phyloP scores from a whole-genome alignment of 1,284 basidiomycete species.

The Ustilago shanxiensis region DNA sequence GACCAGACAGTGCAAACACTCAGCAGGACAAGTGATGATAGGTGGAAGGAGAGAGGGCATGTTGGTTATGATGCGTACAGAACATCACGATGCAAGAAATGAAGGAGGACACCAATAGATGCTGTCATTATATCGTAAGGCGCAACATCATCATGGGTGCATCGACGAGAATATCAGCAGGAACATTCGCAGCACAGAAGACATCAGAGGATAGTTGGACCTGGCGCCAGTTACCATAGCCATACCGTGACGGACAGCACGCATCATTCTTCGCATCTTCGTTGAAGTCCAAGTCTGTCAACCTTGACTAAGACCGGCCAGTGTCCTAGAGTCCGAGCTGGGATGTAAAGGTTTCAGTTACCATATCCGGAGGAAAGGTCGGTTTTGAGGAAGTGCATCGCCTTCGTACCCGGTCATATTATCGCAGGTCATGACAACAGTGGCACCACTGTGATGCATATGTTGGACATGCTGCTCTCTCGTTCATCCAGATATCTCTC shows the following conservation, averaged over 20 bases:
- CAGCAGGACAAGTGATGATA: conserved; percentile 1
- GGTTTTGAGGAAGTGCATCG: neutral
- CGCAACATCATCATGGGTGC: neutral
- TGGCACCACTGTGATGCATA: neutral
- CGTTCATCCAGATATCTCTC: neutral
- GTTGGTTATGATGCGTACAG: too few species aligned
- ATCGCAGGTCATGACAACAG: too few species aligned
- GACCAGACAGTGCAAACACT: neutral
- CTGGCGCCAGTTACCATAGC: neutral
- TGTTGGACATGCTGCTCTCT: neutral
- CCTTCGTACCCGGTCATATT: neutral
- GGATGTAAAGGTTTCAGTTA: neutral
- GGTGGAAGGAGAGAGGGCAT: neutral
- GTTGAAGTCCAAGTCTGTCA: neutral
- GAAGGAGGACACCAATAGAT: neutral
- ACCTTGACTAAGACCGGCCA: neutral
- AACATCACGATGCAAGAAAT: too few species aligned
- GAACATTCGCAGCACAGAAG: neutral
- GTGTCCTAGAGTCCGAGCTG: neutral
- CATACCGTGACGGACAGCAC: neutral
- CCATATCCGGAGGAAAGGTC: too few species aligned
- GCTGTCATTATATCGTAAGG: neutral
- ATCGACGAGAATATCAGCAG: neutral
- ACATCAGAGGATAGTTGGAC: neutral
- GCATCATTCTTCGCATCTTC: neutral